Percentiles rank a stretch among this genome's conserved stretches.
Conservation (phyloP, 768 basidiomycete species). For the Lentinula raphanica region DNA sequence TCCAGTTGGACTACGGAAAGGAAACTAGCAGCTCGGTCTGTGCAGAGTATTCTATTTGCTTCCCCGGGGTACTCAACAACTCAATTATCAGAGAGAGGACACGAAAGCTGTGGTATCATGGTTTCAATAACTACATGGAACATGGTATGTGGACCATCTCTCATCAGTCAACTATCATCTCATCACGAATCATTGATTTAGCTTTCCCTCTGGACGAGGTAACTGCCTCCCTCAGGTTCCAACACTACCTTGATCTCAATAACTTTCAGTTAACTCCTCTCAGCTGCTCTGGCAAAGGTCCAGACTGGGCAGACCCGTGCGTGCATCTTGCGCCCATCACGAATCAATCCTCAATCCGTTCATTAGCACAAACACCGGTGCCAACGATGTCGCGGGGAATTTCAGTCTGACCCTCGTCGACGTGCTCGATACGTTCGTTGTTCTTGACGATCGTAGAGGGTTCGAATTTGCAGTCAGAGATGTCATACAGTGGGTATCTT, state of each 20-base stretch:
- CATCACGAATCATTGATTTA: constrained; percentile 18
- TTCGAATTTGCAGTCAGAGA: constrained; percentile 84
- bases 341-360: constrained; percentile 9
- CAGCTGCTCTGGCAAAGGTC: constrained; percentile 82
- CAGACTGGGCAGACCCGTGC: constrained; percentile 80
- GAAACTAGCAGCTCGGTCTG: constrained; percentile 54
- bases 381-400: constrained; percentile 94
- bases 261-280: constrained; percentile 71
- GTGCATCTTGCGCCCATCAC: constrained; percentile 22
- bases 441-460: constrained; percentile 71
- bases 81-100: constrained; percentile 50
- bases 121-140: constrained; percentile 84
- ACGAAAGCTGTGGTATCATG: constrained; percentile 84
- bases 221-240: background rate
- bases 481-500: constrained; percentile 78
- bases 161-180: constrained; percentile 14
- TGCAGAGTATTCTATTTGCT: background rate
- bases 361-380: constrained; percentile 59
- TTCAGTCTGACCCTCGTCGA: constrained; percentile 83
- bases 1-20: constrained; percentile 52
- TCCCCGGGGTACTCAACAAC: background rate
- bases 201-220: constrained; percentile 90
- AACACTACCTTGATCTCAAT: constrained; percentile 3
- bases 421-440: constrained; percentile 83
- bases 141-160: constrained; percentile 45